A percentile compares a stretch with the other conserved stretches of the same genome.
Conservation (phyloP, 1,284 basidiomycete species). For the Lentinula novae-zelandiae region DNA sequence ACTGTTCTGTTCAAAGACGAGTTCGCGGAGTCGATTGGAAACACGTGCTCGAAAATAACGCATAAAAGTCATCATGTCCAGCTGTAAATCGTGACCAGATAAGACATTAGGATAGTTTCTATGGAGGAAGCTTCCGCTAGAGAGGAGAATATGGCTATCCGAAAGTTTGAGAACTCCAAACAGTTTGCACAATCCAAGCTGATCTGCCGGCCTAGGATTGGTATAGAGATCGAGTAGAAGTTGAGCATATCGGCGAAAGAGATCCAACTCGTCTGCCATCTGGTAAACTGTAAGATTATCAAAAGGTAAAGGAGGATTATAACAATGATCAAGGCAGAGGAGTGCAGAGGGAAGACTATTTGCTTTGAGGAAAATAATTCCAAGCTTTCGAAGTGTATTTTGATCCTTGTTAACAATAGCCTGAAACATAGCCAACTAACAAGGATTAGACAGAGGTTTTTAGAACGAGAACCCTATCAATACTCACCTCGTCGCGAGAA, state of each 20-base stretch:
- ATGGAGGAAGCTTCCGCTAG: conserved; percentile 6
- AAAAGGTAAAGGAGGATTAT: conserved; percentile 22
- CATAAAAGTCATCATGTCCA: conserved; percentile 1
- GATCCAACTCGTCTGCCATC: conserved; percentile 26
- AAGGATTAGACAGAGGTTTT: neutral
- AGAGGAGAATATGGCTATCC: conserved; percentile 7
- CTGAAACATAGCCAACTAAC: conserved; percentile 39
- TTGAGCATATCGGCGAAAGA: conserved; percentile 31
- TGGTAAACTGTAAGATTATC: conserved; percentile 21
- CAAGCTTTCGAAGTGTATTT: conserved; percentile 24
- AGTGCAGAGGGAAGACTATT: conserved; percentile 31
- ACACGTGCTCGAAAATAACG: neutral
- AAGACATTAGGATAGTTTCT: neutral
- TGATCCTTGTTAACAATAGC: conserved; percentile 27
- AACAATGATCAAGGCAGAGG: conserved; percentile 41
- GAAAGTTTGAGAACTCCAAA: conserved; percentile 28
- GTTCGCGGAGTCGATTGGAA: neutral
- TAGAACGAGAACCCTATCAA: neutral
- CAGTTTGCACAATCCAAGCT: conserved; percentile 22
- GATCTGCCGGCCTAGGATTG: conserved; percentile 20
- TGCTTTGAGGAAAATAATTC: conserved; percentile 21
- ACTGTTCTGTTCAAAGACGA: neutral
- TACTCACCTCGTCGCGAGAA: conserved; percentile 26
- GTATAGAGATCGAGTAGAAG: conserved; percentile 24
- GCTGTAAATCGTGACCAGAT: neutral